Base-by-base conservation (phyloP, 805 yeast genomes). In the Wickerhamomyces silvicola region DNA sequence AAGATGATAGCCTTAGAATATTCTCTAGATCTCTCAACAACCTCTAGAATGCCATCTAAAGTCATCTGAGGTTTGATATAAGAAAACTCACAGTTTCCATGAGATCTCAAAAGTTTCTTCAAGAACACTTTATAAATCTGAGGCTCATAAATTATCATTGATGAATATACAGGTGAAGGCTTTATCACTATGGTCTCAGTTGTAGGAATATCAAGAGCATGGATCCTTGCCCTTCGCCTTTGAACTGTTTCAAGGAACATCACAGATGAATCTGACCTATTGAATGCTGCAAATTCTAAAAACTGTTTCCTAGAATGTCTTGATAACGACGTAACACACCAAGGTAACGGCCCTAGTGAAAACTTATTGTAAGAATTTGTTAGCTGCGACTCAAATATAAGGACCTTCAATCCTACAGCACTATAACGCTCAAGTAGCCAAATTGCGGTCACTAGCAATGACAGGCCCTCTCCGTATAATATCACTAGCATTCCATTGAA, bases 91-190 rank as follows among this genome's bases (percentile, higher is more conserved):
- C n/a, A n/a, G n/a, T n/a, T n/a, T n/a, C n/a, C n/a, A n/a, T n/a
- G n/a, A n/a, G n/a, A n/a, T n/a, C n/a, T n/a, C n/a, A n/a, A n/a
- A n/a, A n/a, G n/a, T n/a, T n/a, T n/a, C n/a, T n/a, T n/a, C n/a
- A n/a, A n/a, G n/a, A n/a, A n/a, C n/a, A n/a, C n/a, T n/a, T n/a
- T n/a, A n/a, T n/a, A n/a, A n/a, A n/a, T n/a, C n/a, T n/a, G n/a
- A n/a, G n/a, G n/a, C n/a, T n/a, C n/a, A n/a, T n/a, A n/a, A n/a
- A n/a, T n/a, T n/a, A n/a, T n/a, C n/a, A n/a, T n/a, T n/a, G n/a
- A n/a, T n/a, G n/a, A 22, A 10, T 22, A 22, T 19, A 27, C 24
- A 15, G 44, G 44, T 5, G 42, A 40, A 10, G 42, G 44, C 16
- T 28, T 22, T 4, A 38, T 14, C 2, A 16, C 10, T 17, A 40